These are phyloP conservation scores for Chlorella vulgaris DNA, from an alignment of 139 green algal species.

Conservation along the genomic window DNA sequence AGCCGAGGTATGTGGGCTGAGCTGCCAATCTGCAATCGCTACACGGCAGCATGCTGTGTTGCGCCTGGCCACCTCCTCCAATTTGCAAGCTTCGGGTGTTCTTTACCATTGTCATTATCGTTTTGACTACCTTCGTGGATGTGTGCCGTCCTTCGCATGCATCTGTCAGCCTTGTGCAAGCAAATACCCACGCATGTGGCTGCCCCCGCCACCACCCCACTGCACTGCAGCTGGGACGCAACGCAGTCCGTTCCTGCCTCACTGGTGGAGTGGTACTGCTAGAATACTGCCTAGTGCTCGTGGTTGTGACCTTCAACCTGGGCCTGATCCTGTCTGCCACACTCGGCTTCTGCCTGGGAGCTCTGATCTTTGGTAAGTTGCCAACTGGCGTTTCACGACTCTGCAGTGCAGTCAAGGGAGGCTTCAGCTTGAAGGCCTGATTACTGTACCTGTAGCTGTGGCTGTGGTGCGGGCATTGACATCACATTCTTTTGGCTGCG, in stretches of 20 bases:
- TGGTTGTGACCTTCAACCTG: conserved; percentile 62
- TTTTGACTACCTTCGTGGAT: too few relatives aligned
- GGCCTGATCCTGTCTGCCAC: conserved; percentile 53
- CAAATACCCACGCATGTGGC: background rate
- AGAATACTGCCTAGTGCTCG: conserved; percentile 43
- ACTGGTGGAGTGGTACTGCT: conserved; percentile 34
- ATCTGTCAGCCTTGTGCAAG: too few relatives aligned
- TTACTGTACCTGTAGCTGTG: background rate
- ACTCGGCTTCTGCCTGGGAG: conserved; percentile 45
- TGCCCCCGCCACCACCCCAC: background rate
- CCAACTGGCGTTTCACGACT: background rate
- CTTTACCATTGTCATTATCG: too few relatives aligned
- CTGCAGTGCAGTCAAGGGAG: background rate
- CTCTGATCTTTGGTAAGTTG: conserved; percentile 48
- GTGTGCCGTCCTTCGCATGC: too few relatives aligned
- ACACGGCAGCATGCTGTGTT: too few relatives aligned
- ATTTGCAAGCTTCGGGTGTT: too few relatives aligned
- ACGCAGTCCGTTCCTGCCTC: conserved; percentile 30
- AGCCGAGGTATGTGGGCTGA: background rate
- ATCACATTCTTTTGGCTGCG: background rate
- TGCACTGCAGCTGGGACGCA: conserved; percentile 25
- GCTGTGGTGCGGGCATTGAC: background rate
- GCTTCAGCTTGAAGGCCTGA: background rate
- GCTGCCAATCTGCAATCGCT: too few relatives aligned
- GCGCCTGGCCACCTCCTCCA: background rate